These are phyloP conservation scores for Penicillium freii DNA, from an alignment of 2,329 filamentous ascomycete genomes.

Conservation along the genomic window DNA sequence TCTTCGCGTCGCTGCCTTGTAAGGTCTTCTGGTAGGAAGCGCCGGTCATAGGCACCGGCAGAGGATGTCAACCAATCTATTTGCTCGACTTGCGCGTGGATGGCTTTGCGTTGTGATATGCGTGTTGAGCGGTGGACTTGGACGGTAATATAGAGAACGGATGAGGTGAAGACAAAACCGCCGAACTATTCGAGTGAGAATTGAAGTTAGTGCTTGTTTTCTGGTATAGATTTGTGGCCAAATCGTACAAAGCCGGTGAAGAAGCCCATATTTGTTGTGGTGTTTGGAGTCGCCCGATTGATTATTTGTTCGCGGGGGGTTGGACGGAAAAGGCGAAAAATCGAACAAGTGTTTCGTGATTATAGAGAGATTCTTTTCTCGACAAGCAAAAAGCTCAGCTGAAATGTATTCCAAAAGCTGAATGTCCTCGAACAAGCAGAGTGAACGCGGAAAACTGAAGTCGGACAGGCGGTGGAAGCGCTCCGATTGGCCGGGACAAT, in stretches of 20 bases:
- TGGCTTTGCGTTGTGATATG: conserved; percentile 44
- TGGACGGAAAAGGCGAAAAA: background rate
- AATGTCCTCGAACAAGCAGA: background rate
- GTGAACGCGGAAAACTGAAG: conserved; percentile 17
- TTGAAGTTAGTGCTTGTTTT: conserved; percentile 6
- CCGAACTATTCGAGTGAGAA: conserved; percentile 56
- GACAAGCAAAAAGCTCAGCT: background rate
- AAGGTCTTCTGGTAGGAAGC: conserved; percentile 18
- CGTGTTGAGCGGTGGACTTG: conserved; percentile 69
- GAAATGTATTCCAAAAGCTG: background rate
- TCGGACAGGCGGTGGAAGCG: conserved; percentile 25
- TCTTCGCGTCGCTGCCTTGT: conserved; percentile 14
- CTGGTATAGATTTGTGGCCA: background rate
- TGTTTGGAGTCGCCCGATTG: background rate
- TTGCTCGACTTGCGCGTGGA: conserved; percentile 45
- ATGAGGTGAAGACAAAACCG: conserved; percentile 72
- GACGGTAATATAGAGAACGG: conserved; percentile 68
- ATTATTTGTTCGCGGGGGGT: background rate
- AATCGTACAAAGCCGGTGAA: conserved; percentile 68
- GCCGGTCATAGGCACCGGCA: conserved; percentile 37
- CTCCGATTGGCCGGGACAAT: conserved; percentile 41
- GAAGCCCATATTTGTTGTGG: conserved; percentile 61
- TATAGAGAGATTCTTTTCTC: background rate
- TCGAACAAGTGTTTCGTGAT: background rate
- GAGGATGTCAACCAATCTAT: conserved; percentile 43